Base-by-base conservation (phyloP, 2,329 filamentous ascomycete genomes). In the Stachybotrys echinatus region DNA sequence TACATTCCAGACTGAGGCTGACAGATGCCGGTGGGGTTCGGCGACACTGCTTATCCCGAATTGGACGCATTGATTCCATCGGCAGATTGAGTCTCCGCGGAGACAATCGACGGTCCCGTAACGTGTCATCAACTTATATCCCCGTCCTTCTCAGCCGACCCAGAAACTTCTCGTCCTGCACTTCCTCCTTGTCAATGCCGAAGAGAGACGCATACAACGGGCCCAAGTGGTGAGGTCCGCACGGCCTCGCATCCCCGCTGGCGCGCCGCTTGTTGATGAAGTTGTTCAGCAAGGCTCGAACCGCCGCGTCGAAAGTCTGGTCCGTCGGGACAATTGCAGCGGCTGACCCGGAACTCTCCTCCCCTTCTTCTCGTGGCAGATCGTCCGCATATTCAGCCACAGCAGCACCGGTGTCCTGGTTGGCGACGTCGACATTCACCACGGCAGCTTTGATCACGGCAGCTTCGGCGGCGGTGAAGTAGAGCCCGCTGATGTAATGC, bases 181-280 rank as follows among this genome's bases (percentile, higher is more conserved):
- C 3, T 18, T 57, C 55, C 23, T 51, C 46, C 37, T 51, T 12
- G 8, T 23, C 19, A n/a, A 57, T 48, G 3, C 50, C 52, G 34
- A 54, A 57, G 6, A 55, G 23, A 2, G 45, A 48, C 4, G 53
- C 55, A 45, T 53, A 55, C 5, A 55, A 20, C 3, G 55, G 55
- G n/a, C 47, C 52, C 7, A 57, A 43, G 20, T 54, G 48, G 42
- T 55, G 54, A 18, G 55, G 55, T 7, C 54, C 55, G 27, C 55
- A 57, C 1, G 55, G 55, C 6, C 55, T 47, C 6, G 52, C 23
- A 40, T 56, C 50, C 4, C 52, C 52, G 22, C 50, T 53, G 3
- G 53, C 53, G 4, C 52, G 52, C 18, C 55, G 31, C 42, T 54
- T 57, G 2, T 52, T 49, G n/a, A 54, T 23, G 17, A 57, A 57